These are phyloP conservation scores for Arctium minus DNA, from an alignment of 129 eudicot genomes.

Conservation along the genomic window DNA sequence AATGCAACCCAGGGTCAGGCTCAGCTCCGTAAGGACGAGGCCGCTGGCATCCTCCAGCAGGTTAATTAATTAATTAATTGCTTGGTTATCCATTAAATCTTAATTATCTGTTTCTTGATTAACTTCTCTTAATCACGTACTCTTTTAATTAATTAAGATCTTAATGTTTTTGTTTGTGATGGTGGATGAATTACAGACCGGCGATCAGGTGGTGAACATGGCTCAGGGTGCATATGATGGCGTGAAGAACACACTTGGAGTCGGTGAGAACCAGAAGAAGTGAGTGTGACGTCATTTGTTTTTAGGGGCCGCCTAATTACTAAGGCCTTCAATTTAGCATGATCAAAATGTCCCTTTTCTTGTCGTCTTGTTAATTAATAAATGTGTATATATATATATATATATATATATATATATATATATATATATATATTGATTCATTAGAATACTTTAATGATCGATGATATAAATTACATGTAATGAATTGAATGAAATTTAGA, in stretches of 20 bases:
- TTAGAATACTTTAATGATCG: neutral
- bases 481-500: neutral
- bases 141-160: neutral
- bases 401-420: too few relatives aligned
- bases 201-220: constrained; percentile 53
- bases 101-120: neutral
- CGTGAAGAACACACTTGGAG: constrained; percentile 70
- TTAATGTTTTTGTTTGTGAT: neutral
- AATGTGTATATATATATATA: constrained; percentile 8
- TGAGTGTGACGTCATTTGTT: neutral
- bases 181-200: constrained; percentile 38
- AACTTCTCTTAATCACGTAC: neutral
- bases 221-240: constrained; percentile 83
- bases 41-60: constrained; percentile 58
- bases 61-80: constrained; percentile 1
- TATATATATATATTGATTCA: too few relatives aligned
- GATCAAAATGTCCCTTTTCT: neutral
- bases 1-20: constrained; percentile 24
- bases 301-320: neutral
- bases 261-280: constrained; percentile 44
- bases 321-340: neutral
- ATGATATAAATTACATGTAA: neutral
- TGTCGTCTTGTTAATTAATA: neutral
- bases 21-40: constrained; percentile 39
- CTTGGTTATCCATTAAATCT: too few relatives aligned